Evolutionary conservation across 441 rosid genomes (phyloP).

Genomic region (Cnidoscolus chayamansa): DNA sequence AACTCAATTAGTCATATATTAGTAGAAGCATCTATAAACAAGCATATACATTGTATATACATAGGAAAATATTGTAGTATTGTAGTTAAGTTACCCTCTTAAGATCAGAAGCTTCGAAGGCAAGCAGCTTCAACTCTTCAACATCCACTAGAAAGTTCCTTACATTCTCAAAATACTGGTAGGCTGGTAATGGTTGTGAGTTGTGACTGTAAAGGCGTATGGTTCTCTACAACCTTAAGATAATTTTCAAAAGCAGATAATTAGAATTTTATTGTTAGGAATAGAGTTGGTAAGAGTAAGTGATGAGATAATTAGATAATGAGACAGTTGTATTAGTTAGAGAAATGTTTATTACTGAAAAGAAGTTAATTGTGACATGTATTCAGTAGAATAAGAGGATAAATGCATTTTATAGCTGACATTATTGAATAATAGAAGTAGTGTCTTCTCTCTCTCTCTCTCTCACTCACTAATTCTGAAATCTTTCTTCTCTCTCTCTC

Average conservation of each 20-base stretch:
- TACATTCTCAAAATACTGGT: slow-evolving; percentile 89
- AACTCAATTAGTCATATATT: neutral
- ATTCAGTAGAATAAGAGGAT: no score
- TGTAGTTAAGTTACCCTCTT: slow-evolving; percentile 54
- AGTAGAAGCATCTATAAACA: neutral
- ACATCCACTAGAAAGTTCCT: slow-evolving; percentile 79
- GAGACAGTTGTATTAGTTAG: no score
- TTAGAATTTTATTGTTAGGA: neutral
- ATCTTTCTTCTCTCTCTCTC: no score
- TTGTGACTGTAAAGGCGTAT: slow-evolving; percentile 40
- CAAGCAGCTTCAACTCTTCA: slow-evolving; percentile 73
- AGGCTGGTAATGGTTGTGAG: slow-evolving; percentile 69
- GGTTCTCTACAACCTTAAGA: slow-evolving; percentile 75
- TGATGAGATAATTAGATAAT: no score
- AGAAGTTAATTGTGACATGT: no score
- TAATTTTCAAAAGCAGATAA: slow-evolving; percentile 1
- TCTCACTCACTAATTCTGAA: no score
- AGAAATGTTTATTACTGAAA: no score
- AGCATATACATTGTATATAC: neutral
- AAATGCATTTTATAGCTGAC: no score
- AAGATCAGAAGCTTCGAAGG: slow-evolving; percentile 94
- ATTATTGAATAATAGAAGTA: no score
- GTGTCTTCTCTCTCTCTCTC: no score
- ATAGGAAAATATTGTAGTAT: neutral
- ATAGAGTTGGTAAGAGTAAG: no score